A percentile compares a stretch with the other conserved stretches of the same genome.
These are phyloP conservation scores for Cladosporium austrohemisphaericum DNA, from an alignment of 2,329 filamentous ascomycete species.

Conservation along the genomic window DNA sequence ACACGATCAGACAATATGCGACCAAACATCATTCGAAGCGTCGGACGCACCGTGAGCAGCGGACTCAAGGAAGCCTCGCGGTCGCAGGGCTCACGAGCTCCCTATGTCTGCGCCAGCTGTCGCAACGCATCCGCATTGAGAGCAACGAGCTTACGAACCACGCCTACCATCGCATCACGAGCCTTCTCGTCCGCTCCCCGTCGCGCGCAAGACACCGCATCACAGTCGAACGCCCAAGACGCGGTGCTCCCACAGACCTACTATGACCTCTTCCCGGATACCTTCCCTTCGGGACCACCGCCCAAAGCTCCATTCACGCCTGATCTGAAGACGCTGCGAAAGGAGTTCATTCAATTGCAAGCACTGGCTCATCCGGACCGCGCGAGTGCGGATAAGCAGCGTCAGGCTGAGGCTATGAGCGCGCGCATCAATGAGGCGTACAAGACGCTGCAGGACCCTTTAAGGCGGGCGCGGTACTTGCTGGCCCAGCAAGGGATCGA, in stretches of 20 bases:
- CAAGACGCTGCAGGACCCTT: conserved; percentile 72
- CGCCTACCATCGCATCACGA: neutral
- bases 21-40: neutral
- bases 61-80: neutral
- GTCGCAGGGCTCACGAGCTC: conserved; percentile 6
- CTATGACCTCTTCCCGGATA: conserved; percentile 84
- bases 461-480: conserved; percentile 84
- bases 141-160: neutral
- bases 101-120: conserved; percentile 23
- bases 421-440: conserved; percentile 88
- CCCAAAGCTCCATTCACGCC: conserved; percentile 73
- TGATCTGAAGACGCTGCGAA: conserved; percentile 64
- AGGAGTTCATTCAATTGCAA: conserved; percentile 85
- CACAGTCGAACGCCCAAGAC: neutral
- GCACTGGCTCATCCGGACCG: conserved; percentile 71
- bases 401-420: conserved; percentile 70
- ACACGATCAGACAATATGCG: neutral
- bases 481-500: conserved; percentile 69
- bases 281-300: conserved; percentile 73
- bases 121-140: conserved; percentile 5
- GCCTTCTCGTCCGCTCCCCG: conserved; percentile 8
- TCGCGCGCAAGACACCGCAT: conserved; percentile 10
- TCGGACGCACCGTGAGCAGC: neutral
- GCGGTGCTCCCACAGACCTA: conserved; percentile 49
- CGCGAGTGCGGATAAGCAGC: conserved; percentile 47